Evolutionary conservation across 2,329 filamentous ascomycete species (phyloP).

Genomic region (Aschersonia sp.): DNA sequence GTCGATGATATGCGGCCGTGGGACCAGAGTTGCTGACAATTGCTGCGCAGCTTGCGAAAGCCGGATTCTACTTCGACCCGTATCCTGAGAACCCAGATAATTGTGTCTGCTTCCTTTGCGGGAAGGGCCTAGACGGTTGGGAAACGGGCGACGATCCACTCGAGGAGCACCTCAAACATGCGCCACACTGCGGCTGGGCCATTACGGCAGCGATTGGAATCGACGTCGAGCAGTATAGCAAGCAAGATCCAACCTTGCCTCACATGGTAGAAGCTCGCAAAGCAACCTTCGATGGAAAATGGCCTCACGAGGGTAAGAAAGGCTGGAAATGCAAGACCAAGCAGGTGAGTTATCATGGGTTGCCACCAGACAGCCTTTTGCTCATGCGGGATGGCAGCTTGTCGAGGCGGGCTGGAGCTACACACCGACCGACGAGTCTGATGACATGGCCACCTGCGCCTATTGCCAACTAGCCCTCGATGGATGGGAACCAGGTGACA

Average conservation of each 20-base stretch:
- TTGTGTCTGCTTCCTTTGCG: slow-evolving; percentile 76
- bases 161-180: slow-evolving; percentile 72
- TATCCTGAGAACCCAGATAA: slow-evolving; percentile 67
- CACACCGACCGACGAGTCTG: slow-evolving; percentile 66
- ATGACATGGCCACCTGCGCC: slow-evolving; percentile 81
- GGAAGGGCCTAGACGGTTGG: slow-evolving; percentile 79
- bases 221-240: slow-evolving; percentile 44
- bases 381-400: slow-evolving; percentile 41
- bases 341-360: slow-evolving; percentile 42
- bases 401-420: slow-evolving; percentile 90
- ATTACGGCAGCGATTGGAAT: slow-evolving; percentile 51
- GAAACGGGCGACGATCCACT: slow-evolving; percentile 74
- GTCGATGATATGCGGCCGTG: neutral
- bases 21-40: slow-evolving; percentile 9
- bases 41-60: slow-evolving; percentile 57
- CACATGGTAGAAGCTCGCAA: slow-evolving; percentile 63
- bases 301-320: slow-evolving; percentile 81
- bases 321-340: slow-evolving; percentile 83
- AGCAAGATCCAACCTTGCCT: slow-evolving; percentile 60
- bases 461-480: slow-evolving; percentile 86
- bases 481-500: slow-evolving; percentile 87
- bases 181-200: slow-evolving; percentile 76
- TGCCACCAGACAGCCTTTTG: neutral
- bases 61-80: slow-evolving; percentile 84
- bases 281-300: slow-evolving; percentile 68